phyloP scores from a whole-genome alignment of 495 filamentous ascomycete species.

The Neurospora hispaniola region DNA sequence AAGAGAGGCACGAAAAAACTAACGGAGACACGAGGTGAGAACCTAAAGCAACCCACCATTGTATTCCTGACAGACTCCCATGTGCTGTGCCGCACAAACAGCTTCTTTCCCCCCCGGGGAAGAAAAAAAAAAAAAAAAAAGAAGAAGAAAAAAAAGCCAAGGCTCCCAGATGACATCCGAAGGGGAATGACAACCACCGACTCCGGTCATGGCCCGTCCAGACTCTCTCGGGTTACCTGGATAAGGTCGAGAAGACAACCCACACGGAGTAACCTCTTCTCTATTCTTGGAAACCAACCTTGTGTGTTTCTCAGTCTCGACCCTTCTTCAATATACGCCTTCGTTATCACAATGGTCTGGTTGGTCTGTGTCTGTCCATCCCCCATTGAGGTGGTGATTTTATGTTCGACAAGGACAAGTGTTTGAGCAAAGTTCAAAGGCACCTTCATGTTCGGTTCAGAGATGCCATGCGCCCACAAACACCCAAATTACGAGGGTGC shows the following conservation, averaged over 20 bases:
- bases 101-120: neutral
- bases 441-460: neutral
- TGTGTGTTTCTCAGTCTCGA: neutral
- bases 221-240: constrained; percentile 15
- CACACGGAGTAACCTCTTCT: constrained; percentile 11
- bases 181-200: neutral
- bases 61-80: neutral
- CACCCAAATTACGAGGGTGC: neutral
- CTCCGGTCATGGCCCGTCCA: neutral
- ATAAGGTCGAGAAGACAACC: neutral
- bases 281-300: constrained; percentile 12
- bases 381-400: neutral
- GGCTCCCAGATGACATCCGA: neutral
- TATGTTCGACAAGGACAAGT: neutral
- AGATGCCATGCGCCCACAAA: neutral
- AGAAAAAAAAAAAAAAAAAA: neutral
- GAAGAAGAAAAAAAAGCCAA: neutral
- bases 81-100: neutral
- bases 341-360: neutral
- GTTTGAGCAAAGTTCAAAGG: neutral
- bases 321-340: neutral
- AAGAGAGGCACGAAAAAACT: neutral
- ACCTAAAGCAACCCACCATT: neutral
- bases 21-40: neutral
- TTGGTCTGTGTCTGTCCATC: neutral